A percentile compares a stretch with the other conserved stretches of the same genome.
Evolutionary conservation across 1,139 yeast species (phyloP).

Genomic region (Kurtzmaniella natalensis): DNA sequence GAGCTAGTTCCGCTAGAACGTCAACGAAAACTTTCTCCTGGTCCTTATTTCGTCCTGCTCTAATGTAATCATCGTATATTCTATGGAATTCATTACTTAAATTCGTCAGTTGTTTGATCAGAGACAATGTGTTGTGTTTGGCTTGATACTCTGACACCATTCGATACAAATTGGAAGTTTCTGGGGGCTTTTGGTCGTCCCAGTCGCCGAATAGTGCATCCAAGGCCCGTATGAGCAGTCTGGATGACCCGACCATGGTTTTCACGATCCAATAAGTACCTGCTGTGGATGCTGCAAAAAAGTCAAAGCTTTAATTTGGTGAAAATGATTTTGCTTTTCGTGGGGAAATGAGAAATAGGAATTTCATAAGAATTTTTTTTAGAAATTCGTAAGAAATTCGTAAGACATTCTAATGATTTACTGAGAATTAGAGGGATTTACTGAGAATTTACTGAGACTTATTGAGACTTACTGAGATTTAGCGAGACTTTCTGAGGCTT

Average conservation of each 20-base stretch:
- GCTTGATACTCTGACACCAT: conserved; percentile 24
- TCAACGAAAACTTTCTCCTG: conserved; percentile 46
- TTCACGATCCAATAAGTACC: no score
- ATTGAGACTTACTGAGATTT: no score
- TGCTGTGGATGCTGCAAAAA: no score
- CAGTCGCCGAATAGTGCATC: conserved; percentile 25
- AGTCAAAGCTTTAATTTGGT: no score
- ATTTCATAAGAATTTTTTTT: no score
- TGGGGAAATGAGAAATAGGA: no score
- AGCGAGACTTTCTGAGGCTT: no score
- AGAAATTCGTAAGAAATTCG: no score
- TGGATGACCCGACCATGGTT: conserved; percentile 33
- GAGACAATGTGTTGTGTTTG: conserved; percentile 37
- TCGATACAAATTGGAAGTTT: conserved; percentile 13
- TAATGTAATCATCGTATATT: conserved; percentile 38
- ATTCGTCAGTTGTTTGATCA: conserved; percentile 29
- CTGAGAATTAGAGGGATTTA: no score
- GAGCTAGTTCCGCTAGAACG: conserved; percentile 36
- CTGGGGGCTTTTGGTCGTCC: conserved; percentile 14
- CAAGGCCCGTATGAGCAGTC: conserved; percentile 29
- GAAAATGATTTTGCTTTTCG: no score
- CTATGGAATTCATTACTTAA: conserved; percentile 48
- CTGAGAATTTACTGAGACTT: no score
- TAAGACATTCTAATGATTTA: no score
- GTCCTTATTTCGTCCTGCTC: conserved; percentile 24